Evolutionary conservation across 768 basidiomycete genomes (phyloP).

Genomic region (Rubroboletus satanas): DNA sequence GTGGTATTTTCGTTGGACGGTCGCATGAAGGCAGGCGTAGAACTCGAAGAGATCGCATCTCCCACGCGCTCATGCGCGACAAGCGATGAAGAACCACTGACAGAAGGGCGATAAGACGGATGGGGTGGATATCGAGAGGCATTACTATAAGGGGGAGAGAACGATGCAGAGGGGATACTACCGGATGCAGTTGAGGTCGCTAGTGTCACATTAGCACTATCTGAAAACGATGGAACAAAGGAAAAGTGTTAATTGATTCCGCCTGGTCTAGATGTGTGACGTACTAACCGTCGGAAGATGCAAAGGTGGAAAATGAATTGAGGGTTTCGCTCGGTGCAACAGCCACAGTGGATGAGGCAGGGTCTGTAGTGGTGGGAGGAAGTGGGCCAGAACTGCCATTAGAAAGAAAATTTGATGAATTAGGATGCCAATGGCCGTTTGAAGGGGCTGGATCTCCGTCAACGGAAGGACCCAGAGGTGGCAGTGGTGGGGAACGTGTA

Average conservation of each 20-base stretch:
- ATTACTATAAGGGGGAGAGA: constrained; percentile 23
- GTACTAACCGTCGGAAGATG: constrained; percentile 22
- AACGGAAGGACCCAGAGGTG: constrained; percentile 21
- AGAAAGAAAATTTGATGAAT: constrained; percentile 21
- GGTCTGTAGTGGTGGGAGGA: constrained; percentile 3
- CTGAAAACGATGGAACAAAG: constrained; percentile 11
- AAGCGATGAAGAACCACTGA: constrained; percentile 11
- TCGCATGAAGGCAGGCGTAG: constrained; percentile 19
- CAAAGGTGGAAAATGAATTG: constrained; percentile 17
- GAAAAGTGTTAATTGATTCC: constrained; percentile 6
- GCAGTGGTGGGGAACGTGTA: constrained; percentile 27
- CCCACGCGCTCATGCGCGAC: constrained; percentile 17
- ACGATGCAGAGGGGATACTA: constrained; percentile 15
- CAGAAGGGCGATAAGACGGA: constrained; percentile 24
- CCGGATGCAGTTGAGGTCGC: constrained; percentile 12
- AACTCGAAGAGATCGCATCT: constrained; percentile 1
- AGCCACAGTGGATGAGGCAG: constrained; percentile 8
- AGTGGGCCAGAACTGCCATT: constrained; percentile 1
- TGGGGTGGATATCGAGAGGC: constrained; percentile 17
- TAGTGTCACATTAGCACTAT: constrained; percentile 1
- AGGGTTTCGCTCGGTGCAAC: constrained; percentile 8
- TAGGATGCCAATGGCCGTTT: constrained; percentile 17
- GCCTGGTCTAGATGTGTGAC: constrained; percentile 8
- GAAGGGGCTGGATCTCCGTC: constrained; percentile 15
- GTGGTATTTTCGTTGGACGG: constrained; percentile 11